Evolutionary conservation across 257 asterid species (phyloP).

Genomic region (Verbascum thapsus): DNA sequence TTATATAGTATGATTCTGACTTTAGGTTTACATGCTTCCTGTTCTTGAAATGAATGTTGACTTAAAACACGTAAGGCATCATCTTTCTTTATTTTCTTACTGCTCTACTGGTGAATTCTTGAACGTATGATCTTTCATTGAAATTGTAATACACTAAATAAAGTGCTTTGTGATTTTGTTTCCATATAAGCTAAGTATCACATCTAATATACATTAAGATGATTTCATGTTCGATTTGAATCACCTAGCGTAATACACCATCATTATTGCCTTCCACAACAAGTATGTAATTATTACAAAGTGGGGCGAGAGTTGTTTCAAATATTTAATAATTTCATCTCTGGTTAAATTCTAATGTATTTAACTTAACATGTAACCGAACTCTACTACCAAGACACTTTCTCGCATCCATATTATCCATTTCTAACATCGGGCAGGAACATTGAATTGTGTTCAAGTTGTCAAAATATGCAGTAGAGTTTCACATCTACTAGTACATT

Average conservation of each 20-base stretch:
- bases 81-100: too few relatives aligned
- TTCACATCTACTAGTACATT: too few relatives aligned
- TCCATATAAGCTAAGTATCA: too few relatives aligned
- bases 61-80: too few relatives aligned
- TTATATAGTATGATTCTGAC: too few relatives aligned
- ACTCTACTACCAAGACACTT: constrained; percentile 1
- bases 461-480: too few relatives aligned
- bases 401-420: not conserved
- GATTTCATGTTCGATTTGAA: not conserved
- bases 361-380: not conserved
- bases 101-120: too few relatives aligned
- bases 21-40: too few relatives aligned
- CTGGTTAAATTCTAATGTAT: not conserved
- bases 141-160: too few relatives aligned
- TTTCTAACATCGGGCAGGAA: not conserved
- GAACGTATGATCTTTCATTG: too few relatives aligned
- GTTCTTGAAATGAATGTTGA: too few relatives aligned
- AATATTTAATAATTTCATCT: not conserved
- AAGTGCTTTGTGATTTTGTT: too few relatives aligned
- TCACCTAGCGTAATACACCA: not conserved
- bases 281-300: not conserved
- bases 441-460: not conserved
- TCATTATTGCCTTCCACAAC: not conserved
- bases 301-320: not conserved
- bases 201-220: not conserved